phyloP scores from a whole-genome alignment of 2,329 filamentous ascomycete species.

The Laburnicola sp. region DNA sequence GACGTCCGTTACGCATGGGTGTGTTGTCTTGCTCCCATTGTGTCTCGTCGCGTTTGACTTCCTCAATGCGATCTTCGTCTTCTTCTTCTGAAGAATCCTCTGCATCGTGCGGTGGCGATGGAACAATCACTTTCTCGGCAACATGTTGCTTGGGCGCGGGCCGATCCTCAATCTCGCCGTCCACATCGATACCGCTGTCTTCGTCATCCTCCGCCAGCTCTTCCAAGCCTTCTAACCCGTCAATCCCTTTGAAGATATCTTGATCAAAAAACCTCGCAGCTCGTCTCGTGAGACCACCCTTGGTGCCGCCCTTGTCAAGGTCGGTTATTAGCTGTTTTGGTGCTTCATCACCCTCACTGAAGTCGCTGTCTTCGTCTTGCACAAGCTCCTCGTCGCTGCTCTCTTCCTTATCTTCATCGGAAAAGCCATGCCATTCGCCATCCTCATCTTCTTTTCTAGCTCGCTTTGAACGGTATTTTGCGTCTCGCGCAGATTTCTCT shows the following conservation, averaged over 20 bases:
- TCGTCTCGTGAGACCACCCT: constrained; percentile 73
- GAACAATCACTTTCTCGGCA: constrained; percentile 19
- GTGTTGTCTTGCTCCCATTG: constrained; percentile 70
- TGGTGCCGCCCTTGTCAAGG: constrained; percentile 58
- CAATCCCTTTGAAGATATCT: constrained; percentile 87
- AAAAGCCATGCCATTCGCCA: constrained; percentile 86
- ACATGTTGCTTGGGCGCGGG: constrained; percentile 17
- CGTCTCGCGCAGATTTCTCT: constrained; percentile 74
- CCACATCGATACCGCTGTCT: constrained; percentile 47
- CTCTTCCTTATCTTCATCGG: constrained; percentile 61
- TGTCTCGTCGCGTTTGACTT: constrained; percentile 60
- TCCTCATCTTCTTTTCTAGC: constrained; percentile 76
- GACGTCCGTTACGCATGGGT: constrained; percentile 63
- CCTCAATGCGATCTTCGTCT: constrained; percentile 59
- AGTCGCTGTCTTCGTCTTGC: constrained; percentile 65
- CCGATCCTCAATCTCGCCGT: constrained; percentile 34
- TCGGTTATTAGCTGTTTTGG: constrained; percentile 63
- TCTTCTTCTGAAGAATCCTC: constrained; percentile 45
- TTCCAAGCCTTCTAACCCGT: constrained; percentile 64
- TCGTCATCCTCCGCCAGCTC: constrained; percentile 48
- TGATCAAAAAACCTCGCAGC: constrained; percentile 91
- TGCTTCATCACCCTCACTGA: constrained; percentile 61
- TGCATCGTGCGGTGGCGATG: constrained; percentile 26
- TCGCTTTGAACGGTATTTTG: constrained; percentile 89
- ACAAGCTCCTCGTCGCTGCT: constrained; percentile 60